Evolutionary conservation across 1,139 yeast genomes (phyloP).

Genomic region (Yamadazyma diddensiae): DNA sequence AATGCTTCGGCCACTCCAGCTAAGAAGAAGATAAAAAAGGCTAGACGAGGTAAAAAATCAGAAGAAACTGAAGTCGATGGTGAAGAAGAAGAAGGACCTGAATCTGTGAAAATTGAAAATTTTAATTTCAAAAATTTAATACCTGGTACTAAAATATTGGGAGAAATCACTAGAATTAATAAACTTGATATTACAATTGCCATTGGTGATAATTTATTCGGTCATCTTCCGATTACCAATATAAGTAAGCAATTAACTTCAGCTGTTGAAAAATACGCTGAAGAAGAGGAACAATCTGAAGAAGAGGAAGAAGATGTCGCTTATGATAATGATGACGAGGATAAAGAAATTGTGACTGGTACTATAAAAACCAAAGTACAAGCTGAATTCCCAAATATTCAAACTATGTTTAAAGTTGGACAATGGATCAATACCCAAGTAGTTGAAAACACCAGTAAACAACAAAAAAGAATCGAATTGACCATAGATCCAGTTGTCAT

Average conservation of each 20-base stretch:
- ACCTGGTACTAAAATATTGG: slow-evolving; percentile 73
- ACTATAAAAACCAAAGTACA: slow-evolving; percentile 20
- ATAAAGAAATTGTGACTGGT: slow-evolving; percentile 24
- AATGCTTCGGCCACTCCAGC: slow-evolving; percentile 23
- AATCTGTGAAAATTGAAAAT: slow-evolving; percentile 51
- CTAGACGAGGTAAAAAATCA: slow-evolving; percentile 35
- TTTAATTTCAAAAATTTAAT: slow-evolving; percentile 58
- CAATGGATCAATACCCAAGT: slow-evolving; percentile 87
- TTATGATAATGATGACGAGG: slow-evolving; percentile 31
- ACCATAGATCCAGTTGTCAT: slow-evolving; percentile 73
- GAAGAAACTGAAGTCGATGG: slow-evolving; percentile 18
- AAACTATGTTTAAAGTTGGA: slow-evolving; percentile 59
- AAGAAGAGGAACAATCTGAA: slow-evolving; percentile 38
- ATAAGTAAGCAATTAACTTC: slow-evolving; percentile 63
- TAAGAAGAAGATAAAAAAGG: slow-evolving; percentile 26
- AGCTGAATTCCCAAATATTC: slow-evolving; percentile 53
- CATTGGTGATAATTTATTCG: slow-evolving; percentile 80
- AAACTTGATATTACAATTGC: slow-evolving; percentile 65
- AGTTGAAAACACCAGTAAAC: slow-evolving; percentile 42
- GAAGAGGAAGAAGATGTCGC: slow-evolving; percentile 42
- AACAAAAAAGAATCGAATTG: slow-evolving; percentile 61
- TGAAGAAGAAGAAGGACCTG: slow-evolving; percentile 20
- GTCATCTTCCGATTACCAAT: slow-evolving; percentile 75
- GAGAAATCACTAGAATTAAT: slow-evolving; percentile 64
- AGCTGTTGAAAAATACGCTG: slow-evolving; percentile 51